Base-by-base conservation (phyloP, 2,329 filamentous ascomycete genomes). In the Alternaria solani region DNA sequence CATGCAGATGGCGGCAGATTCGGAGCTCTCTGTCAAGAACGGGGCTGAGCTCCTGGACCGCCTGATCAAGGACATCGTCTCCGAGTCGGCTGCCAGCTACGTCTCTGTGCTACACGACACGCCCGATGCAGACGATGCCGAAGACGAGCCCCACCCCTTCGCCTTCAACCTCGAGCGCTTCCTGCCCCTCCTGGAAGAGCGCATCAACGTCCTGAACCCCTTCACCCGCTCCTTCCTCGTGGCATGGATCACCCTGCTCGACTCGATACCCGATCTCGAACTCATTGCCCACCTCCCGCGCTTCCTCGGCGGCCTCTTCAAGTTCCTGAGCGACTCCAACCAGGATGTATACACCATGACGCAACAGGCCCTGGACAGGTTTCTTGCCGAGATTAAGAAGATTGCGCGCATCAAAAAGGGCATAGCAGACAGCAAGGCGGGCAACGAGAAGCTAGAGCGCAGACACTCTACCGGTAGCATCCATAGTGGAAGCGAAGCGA, bases 21-120 rank as follows among this genome's bases (percentile, higher is more conserved):
- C 94, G 1, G 96, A 99, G 77, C 83, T 97, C 5, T 98, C 94
- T 0, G 96, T 99, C 59, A 99, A 99, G 80, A 99, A 99, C 75
- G 95, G 95, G 28, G 95, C 95, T 23, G 95, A 99, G 77, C 86
- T 99, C 49, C 86, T 99, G 8, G 95, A 99, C 80, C 91, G 95
- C 30, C 85, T 99, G 48, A 89, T 99, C 74, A 97, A 97, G 79
- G 94, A 98, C 72, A 97, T 98, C 62, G 93, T 98, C 4, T 91
- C 94, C 2, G 94, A 98, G 79, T 97, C 94, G 6, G 94, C 94
- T 14, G 92, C 94, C 43, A 95, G 93, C 5, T 99, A 99, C 77
- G 89, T 98, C 7, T 98, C 95, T 0, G 87, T 97, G 9, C 82
- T 99, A 25, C 91, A 96, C 65, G 82, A 85, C 34, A 81, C 86